Base-by-base conservation (phyloP, 2,329 filamentous ascomycete genomes). In the Fusarium nygamai region DNA sequence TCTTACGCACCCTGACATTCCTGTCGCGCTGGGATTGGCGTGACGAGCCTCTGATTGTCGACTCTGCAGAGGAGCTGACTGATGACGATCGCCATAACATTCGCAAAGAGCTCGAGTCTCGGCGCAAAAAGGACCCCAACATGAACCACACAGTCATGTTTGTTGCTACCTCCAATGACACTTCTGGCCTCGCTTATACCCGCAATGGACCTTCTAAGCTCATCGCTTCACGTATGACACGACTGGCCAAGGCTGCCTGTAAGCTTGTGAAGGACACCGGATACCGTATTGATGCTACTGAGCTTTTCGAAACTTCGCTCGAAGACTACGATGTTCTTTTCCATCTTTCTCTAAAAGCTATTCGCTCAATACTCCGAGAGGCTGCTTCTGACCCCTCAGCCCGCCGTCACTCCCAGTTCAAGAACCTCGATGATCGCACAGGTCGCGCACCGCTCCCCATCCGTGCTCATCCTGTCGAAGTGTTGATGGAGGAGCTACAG, bases 11-110 rank as follows among this genome's bases (percentile, higher is more conserved):
- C 2, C 85, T 99, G 3, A 85, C 92, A 38, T 93, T 96, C 81
- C 86, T 99, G 20, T 91, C 95, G 3, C 88, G 91, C 47, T 99
- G 96, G 95, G 94, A 98, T 81, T 99, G 96, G 96, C 90, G 93
- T 34, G 87, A 91, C 13, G 92, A 95, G 61, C 93, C 96, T 3
- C 86, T 98, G 38, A 87, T 98, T 39, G 87, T 98, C 33, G 94
- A 98, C 81, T 81, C 83, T 10, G 88, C 90, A 17, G 89, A 87
- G 69, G 88, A 91, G 20, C 86, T 97, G 79, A 88, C 89, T 13
- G 82, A 86, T 13, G 85, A 89, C 17, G 90, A 93, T 36, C 87
- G 92, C 17, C 84, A 89, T 38, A 85, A 86, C 6, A 91, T 96
- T 72, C 88, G 87, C 43, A 93, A 91, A 8, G 91, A 92, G 27